A percentile compares a stretch with the other conserved stretches of the same genome.
These are phyloP conservation scores for Marchantia polymorpha DNA, from an alignment of 225 moss, liverwort and hornwort species.

Conservation along the genomic window DNA sequence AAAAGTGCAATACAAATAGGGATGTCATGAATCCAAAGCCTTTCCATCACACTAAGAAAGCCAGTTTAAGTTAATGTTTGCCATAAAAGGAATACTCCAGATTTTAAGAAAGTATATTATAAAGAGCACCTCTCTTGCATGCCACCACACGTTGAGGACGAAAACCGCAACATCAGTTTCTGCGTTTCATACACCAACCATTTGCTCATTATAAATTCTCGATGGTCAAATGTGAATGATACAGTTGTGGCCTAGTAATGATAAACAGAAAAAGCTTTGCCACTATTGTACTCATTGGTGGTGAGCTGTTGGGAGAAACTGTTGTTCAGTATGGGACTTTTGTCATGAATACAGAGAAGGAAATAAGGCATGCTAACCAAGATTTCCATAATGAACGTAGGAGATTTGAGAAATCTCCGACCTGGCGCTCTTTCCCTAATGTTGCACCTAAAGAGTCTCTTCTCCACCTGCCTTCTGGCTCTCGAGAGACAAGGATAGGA, in stretches of 20 bases:
- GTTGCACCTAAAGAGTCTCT: too few species aligned
- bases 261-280: conserved; percentile 41
- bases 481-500: too few species aligned
- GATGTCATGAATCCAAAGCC: too few species aligned
- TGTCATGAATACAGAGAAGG: conserved; percentile 75
- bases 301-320: conserved; percentile 68
- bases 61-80: too few species aligned
- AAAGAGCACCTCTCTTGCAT: too few species aligned
- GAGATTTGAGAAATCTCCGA: conserved; percentile 62
- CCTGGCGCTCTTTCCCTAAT: conserved; percentile 40
- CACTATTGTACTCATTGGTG: conserved; percentile 68
- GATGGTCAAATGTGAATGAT: too few species aligned
- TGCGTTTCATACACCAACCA: conserved; percentile 56
- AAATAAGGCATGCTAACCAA: conserved; percentile 48
- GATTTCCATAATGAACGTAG: conserved; percentile 58
- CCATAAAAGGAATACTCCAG: too few species aligned
- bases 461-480: too few species aligned
- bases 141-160: conserved; percentile 56
- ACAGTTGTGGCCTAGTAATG: conserved; percentile 54
- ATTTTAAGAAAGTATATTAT: too few species aligned
- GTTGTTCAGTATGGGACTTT: conserved; percentile 81
- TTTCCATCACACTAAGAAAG: too few species aligned
- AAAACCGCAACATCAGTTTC: conserved; percentile 36
- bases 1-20: too few species aligned
- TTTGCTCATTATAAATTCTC: too few species aligned